Evolutionary conservation across 2,329 filamentous ascomycete genomes (phyloP).

Genomic region (Pseudophaeomoniella oleicola): DNA sequence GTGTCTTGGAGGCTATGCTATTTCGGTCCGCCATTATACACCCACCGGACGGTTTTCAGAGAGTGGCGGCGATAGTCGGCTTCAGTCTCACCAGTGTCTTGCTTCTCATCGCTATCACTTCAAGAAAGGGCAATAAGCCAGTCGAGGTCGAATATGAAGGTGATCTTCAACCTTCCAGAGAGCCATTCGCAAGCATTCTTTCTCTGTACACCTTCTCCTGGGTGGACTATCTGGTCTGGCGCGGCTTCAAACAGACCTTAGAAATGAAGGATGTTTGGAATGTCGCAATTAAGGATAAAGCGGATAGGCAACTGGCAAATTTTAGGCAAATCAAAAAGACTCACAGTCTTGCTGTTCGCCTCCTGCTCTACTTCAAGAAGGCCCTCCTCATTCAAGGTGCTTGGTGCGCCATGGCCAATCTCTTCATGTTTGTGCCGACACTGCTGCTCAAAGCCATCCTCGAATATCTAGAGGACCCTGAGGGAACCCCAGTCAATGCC

Average conservation of each 20-base stretch:
- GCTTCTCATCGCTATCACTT: conserved; percentile 61
- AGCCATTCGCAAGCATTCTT: conserved; percentile 76
- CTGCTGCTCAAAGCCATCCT: conserved; percentile 81
- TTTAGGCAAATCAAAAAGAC: conserved; percentile 82
- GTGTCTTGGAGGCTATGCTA: conserved; percentile 59
- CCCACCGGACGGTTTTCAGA: conserved; percentile 47
- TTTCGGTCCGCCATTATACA: conserved; percentile 81
- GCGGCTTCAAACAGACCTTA: conserved; percentile 71
- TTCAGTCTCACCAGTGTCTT: conserved; percentile 64
- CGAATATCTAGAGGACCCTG: conserved; percentile 80
- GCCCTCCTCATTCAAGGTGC: conserved; percentile 61
- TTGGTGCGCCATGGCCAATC: conserved; percentile 64
- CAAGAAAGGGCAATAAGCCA: conserved; percentile 81
- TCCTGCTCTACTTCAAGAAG: conserved; percentile 71
- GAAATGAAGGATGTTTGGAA: conserved; percentile 89
- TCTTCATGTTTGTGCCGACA: conserved; percentile 85
- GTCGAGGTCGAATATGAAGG: conserved; percentile 82
- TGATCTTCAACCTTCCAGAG: conserved; percentile 69
- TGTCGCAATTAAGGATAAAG: conserved; percentile 73
- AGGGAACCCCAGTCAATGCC: conserved; percentile 62
- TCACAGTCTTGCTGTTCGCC: conserved; percentile 59
- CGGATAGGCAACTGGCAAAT: conserved; percentile 60
- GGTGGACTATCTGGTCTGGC: conserved; percentile 80
- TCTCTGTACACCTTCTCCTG: conserved; percentile 80
- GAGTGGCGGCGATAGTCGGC: conserved; percentile 54